Percentiles rank a stretch among this genome's conserved stretches.
Evolutionary conservation across 1,284 basidiomycete genomes (phyloP).

Genomic region (Ustilago nuda): DNA sequence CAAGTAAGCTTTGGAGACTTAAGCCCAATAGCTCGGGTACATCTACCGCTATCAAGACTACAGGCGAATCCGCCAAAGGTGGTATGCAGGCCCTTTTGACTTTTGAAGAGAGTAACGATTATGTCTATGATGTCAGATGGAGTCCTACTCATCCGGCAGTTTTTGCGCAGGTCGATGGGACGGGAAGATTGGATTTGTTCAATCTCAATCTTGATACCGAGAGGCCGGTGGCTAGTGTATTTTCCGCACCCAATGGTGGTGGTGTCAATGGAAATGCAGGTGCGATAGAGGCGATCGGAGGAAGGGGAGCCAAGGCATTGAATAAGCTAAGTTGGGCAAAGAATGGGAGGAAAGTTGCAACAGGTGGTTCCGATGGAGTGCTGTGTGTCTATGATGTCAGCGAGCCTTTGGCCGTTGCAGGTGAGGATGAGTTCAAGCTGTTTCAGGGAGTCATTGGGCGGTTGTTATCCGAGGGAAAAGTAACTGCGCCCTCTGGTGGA

Average conservation of each 20-base stretch:
- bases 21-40: constrained; percentile 12
- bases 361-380: constrained; percentile 90
- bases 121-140: constrained; percentile 99
- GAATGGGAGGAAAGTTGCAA: constrained; percentile 82
- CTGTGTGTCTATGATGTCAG: constrained; percentile 83
- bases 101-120: constrained; percentile 95
- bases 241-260: not conserved
- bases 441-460: constrained; percentile 49
- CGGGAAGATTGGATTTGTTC: constrained; percentile 94
- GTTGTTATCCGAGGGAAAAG: constrained; percentile 9
- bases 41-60: not conserved
- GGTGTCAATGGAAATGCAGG: not conserved
- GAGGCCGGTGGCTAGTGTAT: constrained; percentile 53
- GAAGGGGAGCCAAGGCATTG: constrained; percentile 73
- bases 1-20: constrained; percentile 58
- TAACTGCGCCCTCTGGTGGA: not conserved
- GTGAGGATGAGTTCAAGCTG: constrained; percentile 53
- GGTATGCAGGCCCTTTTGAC: constrained; percentile 22
- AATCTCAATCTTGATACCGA: constrained; percentile 94
- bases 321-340: constrained; percentile 97
- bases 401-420: constrained; percentile 34
- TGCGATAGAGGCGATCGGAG: not conserved
- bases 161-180: constrained; percentile 93
- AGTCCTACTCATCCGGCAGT: constrained; percentile 92
- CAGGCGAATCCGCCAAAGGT: not conserved